Conservation (phyloP, 2,329 filamentous ascomycete genomes). For the Aureobasidium vineae region DNA sequence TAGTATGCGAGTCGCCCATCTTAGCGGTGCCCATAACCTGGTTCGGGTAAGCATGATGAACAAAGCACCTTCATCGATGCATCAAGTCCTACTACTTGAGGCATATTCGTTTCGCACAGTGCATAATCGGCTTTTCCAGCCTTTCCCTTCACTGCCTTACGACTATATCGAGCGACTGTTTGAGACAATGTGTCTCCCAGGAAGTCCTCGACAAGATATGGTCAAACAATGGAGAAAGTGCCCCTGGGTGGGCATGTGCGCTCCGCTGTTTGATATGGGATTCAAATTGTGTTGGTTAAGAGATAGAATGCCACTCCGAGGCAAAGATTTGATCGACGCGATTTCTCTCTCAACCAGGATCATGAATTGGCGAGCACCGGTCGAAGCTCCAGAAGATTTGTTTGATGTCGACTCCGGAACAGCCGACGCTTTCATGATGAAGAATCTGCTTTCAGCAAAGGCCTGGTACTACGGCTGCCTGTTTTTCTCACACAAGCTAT, state of each 20-base stretch:
- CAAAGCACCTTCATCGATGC: conserved; percentile 9
- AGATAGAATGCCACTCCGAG: conserved; percentile 1
- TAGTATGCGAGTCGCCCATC: conserved; percentile 15
- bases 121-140: conserved; percentile 11
- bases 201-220: conserved; percentile 21
- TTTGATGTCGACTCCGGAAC: conserved; percentile 7
- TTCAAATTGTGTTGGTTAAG: conserved; percentile 15
- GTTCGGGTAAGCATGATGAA: conserved; percentile 11
- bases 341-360: conserved; percentile 5
- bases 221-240: conserved; percentile 4
- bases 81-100: conserved; percentile 19
- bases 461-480: conserved; percentile 3
- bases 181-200: conserved; percentile 5
- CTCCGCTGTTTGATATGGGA: neutral
- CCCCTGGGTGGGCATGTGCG: conserved; percentile 23
- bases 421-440: conserved; percentile 17
- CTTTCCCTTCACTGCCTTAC: conserved; percentile 2
- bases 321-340: conserved; percentile 1
- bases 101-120: conserved; percentile 1
- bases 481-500: conserved; percentile 8
- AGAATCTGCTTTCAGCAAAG: conserved; percentile 14
- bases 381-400: conserved; percentile 13
- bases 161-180: neutral
- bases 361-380: conserved; percentile 1
- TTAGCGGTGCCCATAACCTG: conserved; percentile 9